Percentiles rank a stretch among this genome's conserved stretches.
These are phyloP conservation scores for Viola pubescens DNA, from an alignment of 441 rosid species.

Conservation along the genomic window DNA sequence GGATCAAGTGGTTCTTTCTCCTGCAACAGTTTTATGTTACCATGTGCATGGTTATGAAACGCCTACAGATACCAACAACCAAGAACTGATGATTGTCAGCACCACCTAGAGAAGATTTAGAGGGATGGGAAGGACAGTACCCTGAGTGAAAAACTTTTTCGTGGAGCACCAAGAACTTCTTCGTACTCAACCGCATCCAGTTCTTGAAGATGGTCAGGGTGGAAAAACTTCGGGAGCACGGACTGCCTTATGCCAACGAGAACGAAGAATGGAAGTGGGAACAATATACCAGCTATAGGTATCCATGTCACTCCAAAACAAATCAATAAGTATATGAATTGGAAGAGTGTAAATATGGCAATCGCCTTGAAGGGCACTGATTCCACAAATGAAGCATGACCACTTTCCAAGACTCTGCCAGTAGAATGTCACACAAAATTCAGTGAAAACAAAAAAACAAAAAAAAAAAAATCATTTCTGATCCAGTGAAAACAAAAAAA, in stretches of 20 bases:
- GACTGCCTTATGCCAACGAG: constrained; percentile 54
- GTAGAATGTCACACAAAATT: neutral
- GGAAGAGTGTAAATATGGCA: constrained; percentile 58
- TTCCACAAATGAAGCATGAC: constrained; percentile 74
- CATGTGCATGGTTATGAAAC: neutral
- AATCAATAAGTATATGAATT: constrained; percentile 46
- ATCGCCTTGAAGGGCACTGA: constrained; percentile 61
- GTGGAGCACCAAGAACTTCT: constrained; percentile 53
- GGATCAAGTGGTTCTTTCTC: constrained; percentile 20
- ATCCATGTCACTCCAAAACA: constrained; percentile 87
- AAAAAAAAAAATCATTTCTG: neutral
- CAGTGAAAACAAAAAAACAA: neutral
- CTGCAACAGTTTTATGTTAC: constrained; percentile 16
- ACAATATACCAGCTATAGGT: constrained; percentile 68
- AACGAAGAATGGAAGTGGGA: constrained; percentile 69
- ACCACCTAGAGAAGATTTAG: neutral
- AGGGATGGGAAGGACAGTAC: constrained; percentile 17
- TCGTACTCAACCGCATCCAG: constrained; percentile 79
- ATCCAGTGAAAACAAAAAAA: neutral
- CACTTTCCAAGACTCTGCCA: constrained; percentile 62
- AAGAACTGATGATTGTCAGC: neutral
- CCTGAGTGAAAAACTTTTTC: constrained; percentile 35
- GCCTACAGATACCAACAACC: neutral
- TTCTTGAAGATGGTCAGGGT: constrained; percentile 54
- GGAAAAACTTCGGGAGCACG: constrained; percentile 54